These are phyloP conservation scores for Arthrobotrys sinensis DNA, from an alignment of 2,329 filamentous ascomycete genomes.

Conservation along the genomic window DNA sequence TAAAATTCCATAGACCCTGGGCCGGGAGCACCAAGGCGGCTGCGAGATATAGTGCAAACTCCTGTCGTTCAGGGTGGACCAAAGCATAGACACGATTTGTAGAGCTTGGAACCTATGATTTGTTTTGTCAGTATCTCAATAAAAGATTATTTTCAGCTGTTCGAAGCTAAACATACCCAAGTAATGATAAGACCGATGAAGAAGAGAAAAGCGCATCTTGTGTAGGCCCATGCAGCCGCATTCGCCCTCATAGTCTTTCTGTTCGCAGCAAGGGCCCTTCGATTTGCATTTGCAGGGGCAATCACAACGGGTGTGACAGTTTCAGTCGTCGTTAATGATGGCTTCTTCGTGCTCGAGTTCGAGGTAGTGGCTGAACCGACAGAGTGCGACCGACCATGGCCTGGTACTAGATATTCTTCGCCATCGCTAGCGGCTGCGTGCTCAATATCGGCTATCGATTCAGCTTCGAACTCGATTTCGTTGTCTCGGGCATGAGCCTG, in stretches of 20 bases:
- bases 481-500: conserved; percentile 42
- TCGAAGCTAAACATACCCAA: conserved; percentile 70
- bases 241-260: conserved; percentile 71
- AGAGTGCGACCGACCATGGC: conserved; percentile 25
- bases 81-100: conserved; percentile 83
- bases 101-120: conserved; percentile 75
- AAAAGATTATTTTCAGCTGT: background rate
- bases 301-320: conserved; percentile 6
- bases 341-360: conserved; percentile 37
- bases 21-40: conserved; percentile 83
- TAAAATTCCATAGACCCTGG: conserved; percentile 87
- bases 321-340: conserved; percentile 37
- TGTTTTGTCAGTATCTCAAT: conserved; percentile 39
- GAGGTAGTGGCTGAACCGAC: conserved; percentile 30
- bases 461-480: conserved; percentile 46
- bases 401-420: conserved; percentile 34
- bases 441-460: conserved; percentile 34
- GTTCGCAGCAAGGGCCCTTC: conserved; percentile 66
- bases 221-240: conserved; percentile 78
- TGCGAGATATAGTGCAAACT: conserved; percentile 77
- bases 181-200: conserved; percentile 80
- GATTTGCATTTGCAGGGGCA: conserved; percentile 40
- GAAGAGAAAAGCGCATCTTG: conserved; percentile 80
- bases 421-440: conserved; percentile 18
- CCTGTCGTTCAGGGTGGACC: conserved; percentile 72